Evolutionary conservation across 176 grass and related monocot species (phyloP), one percentile per base, ranked within the genome.

Genomic region (Rhynchospora tenuis): DNA sequence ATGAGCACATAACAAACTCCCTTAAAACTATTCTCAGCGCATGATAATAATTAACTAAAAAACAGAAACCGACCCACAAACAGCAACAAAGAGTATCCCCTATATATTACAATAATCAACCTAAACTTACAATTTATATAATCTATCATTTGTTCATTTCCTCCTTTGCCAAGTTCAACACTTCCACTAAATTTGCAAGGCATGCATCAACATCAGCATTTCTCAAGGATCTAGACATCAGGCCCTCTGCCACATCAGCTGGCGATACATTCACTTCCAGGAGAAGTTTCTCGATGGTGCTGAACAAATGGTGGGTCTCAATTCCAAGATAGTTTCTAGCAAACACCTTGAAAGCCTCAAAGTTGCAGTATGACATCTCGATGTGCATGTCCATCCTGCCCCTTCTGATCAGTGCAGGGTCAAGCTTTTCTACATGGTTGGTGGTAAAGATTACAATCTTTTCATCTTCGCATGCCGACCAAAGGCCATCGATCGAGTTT

Each of bases 321-420:
- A 86, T 16, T 13, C 66, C 78, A 20, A 86, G 45, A 67, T 89
- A 89, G 84, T 83, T 89, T 14, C 67, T 83, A 1, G 88, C 78
- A 28, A 89, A 60, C 59, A 83, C 78, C 83, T 79, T 86, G 47
- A 89, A 89, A 20, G 79, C 78, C 33, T 83, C 69, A 8, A 86
- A 89, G 43, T 23, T 4, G 78, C 88, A 89, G 59, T 86, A 89
- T 3, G 88, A 89, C 88, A 89, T 86, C 60, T 89, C 84, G 44
- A 89, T 83, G 46, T 79, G 88, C 79, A 82, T 86, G 78, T 89
- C 88, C 88, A 89, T 89, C 60, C 88, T 78, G 1, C 88, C 88
- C 1, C 83, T 64, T 62, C 88, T 61, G 14, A 89, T 89, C 47
- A 89, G 51, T 12, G 84, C 88, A 1, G 58, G 78, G 13, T 89